These are phyloP conservation scores for Metschnikowia lochheadii DNA, from an alignment of 805 yeast species.

Conservation along the genomic window DNA sequence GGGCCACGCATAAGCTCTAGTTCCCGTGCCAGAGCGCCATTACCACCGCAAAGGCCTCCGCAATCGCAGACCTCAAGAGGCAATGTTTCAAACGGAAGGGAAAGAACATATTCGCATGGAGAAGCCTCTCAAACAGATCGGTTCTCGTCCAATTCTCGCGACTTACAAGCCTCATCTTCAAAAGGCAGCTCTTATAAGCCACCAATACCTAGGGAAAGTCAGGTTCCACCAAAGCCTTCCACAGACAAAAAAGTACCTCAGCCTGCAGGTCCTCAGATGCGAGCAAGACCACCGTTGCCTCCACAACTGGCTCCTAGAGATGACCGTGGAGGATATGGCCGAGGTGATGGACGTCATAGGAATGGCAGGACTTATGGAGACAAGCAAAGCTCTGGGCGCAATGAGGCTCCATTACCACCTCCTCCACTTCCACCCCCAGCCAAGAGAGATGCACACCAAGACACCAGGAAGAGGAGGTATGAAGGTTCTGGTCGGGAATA, in stretches of 20 bases:
- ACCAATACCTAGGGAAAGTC: neutral
- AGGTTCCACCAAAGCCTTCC: neutral
- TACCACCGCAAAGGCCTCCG: conserved; percentile 22
- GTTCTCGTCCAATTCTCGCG: neutral
- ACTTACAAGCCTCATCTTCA: neutral
- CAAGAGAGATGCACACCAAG: neutral
- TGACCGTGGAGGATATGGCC: conserved; percentile 6
- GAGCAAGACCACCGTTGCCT: conserved; percentile 10
- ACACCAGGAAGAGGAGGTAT: conserved; percentile 20
- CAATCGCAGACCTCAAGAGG: conserved; percentile 6
- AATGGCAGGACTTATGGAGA: conserved; percentile 6
- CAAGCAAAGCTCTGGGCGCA: neutral
- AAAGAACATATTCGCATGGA: conserved; percentile 6
- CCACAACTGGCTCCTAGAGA: conserved; percentile 13
- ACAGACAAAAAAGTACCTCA: neutral
- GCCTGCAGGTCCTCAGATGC: neutral
- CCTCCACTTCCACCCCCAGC: conserved; percentile 16
- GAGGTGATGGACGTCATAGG: conserved; percentile 14
- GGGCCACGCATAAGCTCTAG: neutral
- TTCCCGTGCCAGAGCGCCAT: conserved; percentile 17
- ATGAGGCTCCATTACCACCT: conserved; percentile 16
- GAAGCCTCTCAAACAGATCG: conserved; percentile 3
- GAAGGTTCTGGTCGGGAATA: conserved; percentile 24
- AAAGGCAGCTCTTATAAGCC: neutral
- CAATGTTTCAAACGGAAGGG: conserved; percentile 8